Percentiles rank a stretch among this genome's conserved stretches.
These are phyloP conservation scores for Sporisorium sorghi DNA, from an alignment of 1,284 basidiomycete species.

Conservation along the genomic window DNA sequence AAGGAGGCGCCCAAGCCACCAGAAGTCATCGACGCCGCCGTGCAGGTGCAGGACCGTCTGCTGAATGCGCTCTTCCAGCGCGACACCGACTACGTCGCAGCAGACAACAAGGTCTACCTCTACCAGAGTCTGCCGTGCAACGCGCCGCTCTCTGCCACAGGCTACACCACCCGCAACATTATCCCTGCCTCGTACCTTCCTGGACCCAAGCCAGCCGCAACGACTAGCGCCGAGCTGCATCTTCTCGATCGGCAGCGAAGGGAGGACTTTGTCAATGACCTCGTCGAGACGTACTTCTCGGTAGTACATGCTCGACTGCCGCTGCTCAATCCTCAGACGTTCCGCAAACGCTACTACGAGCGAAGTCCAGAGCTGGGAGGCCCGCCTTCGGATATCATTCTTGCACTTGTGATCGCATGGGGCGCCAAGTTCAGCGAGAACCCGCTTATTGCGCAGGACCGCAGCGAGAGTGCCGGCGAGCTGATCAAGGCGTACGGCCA, in stretches of 20 bases:
- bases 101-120: conserved; percentile 27
- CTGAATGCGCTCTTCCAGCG: conserved; percentile 45
- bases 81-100: conserved; percentile 34
- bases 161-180: conserved; percentile 35
- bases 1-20: conserved; percentile 39
- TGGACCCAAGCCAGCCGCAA: conserved; percentile 43
- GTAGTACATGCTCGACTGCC: conserved; percentile 57
- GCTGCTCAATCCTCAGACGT: conserved; percentile 50
- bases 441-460: conserved; percentile 80
- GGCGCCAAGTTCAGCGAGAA: conserved; percentile 92
- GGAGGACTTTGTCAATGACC: conserved; percentile 52
- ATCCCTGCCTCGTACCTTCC: conserved; percentile 33
- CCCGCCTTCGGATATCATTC: conserved; percentile 76
- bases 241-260: conserved; percentile 47
- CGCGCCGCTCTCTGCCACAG: conserved; percentile 19
- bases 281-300: conserved; percentile 58
- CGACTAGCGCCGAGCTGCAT: conserved; percentile 46
- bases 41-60: conserved; percentile 34
- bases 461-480: conserved; percentile 74
- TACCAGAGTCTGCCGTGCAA: conserved; percentile 31
- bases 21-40: conserved; percentile 32
- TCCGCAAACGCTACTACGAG: conserved; percentile 49
- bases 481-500: conserved; percentile 39
- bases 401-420: conserved; percentile 90
- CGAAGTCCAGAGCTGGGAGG: conserved; percentile 42